Evolutionary conservation across 2,329 filamentous ascomycete genomes (phyloP).

Genomic region (Xylaria digitata): DNA sequence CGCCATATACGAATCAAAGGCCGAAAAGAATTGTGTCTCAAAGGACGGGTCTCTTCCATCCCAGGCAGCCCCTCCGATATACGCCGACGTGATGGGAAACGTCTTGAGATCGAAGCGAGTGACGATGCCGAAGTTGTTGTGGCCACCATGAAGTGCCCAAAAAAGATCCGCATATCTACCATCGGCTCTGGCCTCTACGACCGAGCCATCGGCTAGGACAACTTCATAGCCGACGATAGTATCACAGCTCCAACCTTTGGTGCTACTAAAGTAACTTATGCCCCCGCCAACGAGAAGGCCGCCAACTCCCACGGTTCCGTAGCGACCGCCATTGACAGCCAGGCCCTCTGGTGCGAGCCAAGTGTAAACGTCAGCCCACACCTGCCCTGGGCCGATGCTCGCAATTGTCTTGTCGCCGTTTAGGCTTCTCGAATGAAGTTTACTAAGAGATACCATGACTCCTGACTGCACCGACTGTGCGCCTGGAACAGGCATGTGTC

Average conservation of each 20-base stretch:
- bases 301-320: slow-evolving; percentile 43
- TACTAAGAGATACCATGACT: slow-evolving; percentile 48
- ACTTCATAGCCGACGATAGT: slow-evolving; percentile 55
- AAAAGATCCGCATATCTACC: slow-evolving; percentile 53
- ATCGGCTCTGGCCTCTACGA: slow-evolving; percentile 50
- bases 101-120: slow-evolving; percentile 51
- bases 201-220: slow-evolving; percentile 52
- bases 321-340: slow-evolving; percentile 43
- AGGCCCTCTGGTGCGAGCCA: slow-evolving; percentile 37
- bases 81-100: slow-evolving; percentile 36
- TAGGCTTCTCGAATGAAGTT: slow-evolving; percentile 48
- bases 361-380: slow-evolving; percentile 44
- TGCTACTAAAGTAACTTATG: slow-evolving; percentile 37
- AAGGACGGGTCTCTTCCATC: slow-evolving; percentile 11
- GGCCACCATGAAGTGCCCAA: slow-evolving; percentile 59
- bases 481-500: slow-evolving; percentile 22
- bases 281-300: slow-evolving; percentile 46
- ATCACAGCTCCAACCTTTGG: slow-evolving; percentile 55
- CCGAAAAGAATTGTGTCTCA: slow-evolving; percentile 21
- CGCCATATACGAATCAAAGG: slow-evolving; percentile 36
- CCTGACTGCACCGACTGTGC: slow-evolving; percentile 22
- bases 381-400: slow-evolving; percentile 47
- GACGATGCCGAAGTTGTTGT: slow-evolving; percentile 58
- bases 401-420: slow-evolving; percentile 47
- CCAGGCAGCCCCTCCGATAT: slow-evolving; percentile 32